Conservation (phyloP, 192 early-diverging fungal species). For the Coemansia pectinata region DNA sequence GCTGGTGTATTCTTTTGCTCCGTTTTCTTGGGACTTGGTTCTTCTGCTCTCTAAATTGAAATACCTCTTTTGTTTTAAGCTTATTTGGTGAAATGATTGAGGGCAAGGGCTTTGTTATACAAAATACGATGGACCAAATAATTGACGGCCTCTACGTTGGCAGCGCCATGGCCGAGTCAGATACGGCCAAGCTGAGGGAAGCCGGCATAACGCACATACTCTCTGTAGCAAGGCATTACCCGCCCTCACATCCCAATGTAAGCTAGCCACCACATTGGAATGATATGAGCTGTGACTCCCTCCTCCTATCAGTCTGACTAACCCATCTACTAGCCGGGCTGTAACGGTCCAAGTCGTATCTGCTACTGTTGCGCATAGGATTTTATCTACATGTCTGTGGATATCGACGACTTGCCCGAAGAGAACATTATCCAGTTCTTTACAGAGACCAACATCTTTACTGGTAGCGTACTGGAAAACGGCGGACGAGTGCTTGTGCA, state of each 20-base stretch:
- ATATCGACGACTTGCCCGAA: constrained; percentile 62
- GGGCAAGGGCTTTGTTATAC: constrained; percentile 48
- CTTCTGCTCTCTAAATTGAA: not conserved
- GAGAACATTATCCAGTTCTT: constrained; percentile 75
- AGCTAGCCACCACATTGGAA: constrained; percentile 1
- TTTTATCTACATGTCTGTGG: constrained; percentile 59
- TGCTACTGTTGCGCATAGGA: constrained; percentile 11
- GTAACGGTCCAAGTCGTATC: not conserved
- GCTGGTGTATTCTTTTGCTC: not conserved
- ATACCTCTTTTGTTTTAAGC: not conserved
- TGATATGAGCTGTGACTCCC: not conserved
- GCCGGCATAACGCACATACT: constrained; percentile 51
- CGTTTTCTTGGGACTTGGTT: no score
- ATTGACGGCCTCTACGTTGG: constrained; percentile 49
- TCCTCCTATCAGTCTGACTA: not conserved
- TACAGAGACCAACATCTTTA: constrained; percentile 63
- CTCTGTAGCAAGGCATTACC: constrained; percentile 37
- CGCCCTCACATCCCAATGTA: constrained; percentile 38
- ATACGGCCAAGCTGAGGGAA: constrained; percentile 30
- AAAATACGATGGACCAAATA: constrained; percentile 50
- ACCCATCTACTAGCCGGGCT: not conserved
- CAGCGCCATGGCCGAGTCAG: constrained; percentile 53
- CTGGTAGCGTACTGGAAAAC: constrained; percentile 42
- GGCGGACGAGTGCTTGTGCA: constrained; percentile 67
- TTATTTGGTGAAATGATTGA: constrained; percentile 15